These are phyloP conservation scores for Flaveria brownii DNA, from an alignment of 129 eudicot species.

Conservation along the genomic window DNA sequence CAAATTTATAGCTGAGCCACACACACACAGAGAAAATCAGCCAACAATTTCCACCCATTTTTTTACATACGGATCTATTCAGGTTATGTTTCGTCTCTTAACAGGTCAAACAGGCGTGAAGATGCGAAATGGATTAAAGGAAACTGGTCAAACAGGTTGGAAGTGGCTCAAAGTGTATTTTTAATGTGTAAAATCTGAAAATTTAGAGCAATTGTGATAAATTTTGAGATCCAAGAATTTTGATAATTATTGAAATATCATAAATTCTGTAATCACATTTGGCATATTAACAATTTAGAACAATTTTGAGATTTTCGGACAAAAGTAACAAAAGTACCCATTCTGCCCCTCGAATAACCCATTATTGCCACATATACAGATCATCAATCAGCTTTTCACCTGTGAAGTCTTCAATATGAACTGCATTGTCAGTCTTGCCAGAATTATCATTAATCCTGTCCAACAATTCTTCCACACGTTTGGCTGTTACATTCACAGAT, in stretches of 20 bases:
- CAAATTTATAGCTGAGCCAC: conserved; percentile 61
- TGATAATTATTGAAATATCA: not conserved
- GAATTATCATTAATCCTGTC: conserved; percentile 65
- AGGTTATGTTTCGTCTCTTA: not conserved
- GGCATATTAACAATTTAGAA: not conserved
- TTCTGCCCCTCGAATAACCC: conserved; percentile 6
- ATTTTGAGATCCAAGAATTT: not conserved
- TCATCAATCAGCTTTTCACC: conserved; percentile 44
- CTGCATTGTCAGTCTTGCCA: conserved; percentile 46
- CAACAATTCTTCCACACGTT: conserved; percentile 77
- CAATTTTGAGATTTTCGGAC: not conserved
- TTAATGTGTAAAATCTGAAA: not conserved
- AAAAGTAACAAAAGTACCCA: conserved; percentile 14
- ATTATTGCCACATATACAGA: conserved; percentile 10
- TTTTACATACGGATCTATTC: not conserved
- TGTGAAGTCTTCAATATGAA: conserved; percentile 77
- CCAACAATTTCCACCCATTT: conserved; percentile 27
- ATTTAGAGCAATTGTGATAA: not conserved
- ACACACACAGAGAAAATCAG: conserved; percentile 30
- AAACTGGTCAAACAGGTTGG: not conserved
- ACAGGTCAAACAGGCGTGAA: not conserved
- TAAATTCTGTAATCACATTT: conserved; percentile 3
- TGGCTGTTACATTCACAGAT: conserved; percentile 77
- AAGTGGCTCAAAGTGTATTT: conserved; percentile 13
- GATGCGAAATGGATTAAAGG: not conserved